Evolutionary conservation across 495 filamentous ascomycete species (phyloP).

Genomic region (Echria macrotheca): DNA sequence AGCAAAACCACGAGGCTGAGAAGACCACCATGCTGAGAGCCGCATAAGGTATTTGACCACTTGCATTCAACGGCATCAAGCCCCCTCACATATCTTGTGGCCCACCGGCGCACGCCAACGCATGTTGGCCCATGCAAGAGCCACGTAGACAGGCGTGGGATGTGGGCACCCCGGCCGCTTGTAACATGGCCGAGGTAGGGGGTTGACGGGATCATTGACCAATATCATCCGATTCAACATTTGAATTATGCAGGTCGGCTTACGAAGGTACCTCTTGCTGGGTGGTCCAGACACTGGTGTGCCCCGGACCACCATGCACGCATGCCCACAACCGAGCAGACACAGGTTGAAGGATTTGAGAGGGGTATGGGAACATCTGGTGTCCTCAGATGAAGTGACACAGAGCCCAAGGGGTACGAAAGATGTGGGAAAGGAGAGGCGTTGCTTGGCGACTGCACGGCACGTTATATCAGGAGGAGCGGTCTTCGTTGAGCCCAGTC

Average conservation of each 20-base stretch:
- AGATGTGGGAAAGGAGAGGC: no score
- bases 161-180: neutral
- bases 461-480: no score
- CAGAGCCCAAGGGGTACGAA: neutral
- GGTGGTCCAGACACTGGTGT: neutral
- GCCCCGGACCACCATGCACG: neutral
- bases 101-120: no score
- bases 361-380: neutral
- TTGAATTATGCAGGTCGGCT: neutral
- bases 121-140: neutral
- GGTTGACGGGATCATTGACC: neutral
- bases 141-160: no score
- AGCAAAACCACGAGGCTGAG: no score
- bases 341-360: neutral
- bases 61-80: no score
- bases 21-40: no score
- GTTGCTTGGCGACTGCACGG: no score
- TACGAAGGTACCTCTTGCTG: neutral
- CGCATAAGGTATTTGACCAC: no score
- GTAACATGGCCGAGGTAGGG: neutral
- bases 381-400: neutral
- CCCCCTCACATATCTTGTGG: no score
- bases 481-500: no score
- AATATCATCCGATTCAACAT: neutral
- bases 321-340: neutral